Base-by-base conservation (phyloP, 2,329 filamentous ascomycete species). In the Botryotinia convoluta region DNA sequence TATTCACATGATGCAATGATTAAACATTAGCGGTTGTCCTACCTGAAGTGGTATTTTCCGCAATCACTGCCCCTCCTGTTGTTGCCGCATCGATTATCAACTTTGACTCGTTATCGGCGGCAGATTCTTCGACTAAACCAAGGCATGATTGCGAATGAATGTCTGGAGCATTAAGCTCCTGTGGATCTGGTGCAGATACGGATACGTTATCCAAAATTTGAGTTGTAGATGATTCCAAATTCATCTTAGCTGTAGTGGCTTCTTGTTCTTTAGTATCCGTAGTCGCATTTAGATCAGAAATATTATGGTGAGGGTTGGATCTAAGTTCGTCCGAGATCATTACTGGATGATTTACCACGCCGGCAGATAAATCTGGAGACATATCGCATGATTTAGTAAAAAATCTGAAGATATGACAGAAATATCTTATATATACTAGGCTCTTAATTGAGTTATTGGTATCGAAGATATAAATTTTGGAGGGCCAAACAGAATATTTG, bases 341-440 rank as follows among this genome's bases (percentile, higher is more conserved):
- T 42, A 72, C 71, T 62, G 57, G 69, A 57, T 71, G 67, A 57
- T 76, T 75, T 76, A 69, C 76, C 69, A 61, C 61, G 74, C 74
- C 74, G 71, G 75, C 75, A 73, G 75, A 72, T 22, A 35, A 44
- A n/a, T 68, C 48, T 62, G 61, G 75, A 76, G 77, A 75, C 78
- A 79, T 79, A 51, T 75, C 73, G 73, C 76, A 77, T 77, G 16
- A 29, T 57, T 42, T 54, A 57, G n/a, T 26, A 29, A 57, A 4
- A 5, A 32, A 29, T 32, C 14, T 42, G n/a, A 9, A 57, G 35
- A n/a, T 68, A 68, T 68, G 39, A 54, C 29, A 68, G 37, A 68
- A 68, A 22, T 26, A 39, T 39, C 18, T 39, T 57, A 32, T 57
- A 68, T 68, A 68, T 57, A 35, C 39, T 16, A 32, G 26, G 20